Percentiles rank a stretch among this genome's conserved stretches.
Evolutionary conservation across 345 rosid species (phyloP).

Genomic region (Salix viminalis): DNA sequence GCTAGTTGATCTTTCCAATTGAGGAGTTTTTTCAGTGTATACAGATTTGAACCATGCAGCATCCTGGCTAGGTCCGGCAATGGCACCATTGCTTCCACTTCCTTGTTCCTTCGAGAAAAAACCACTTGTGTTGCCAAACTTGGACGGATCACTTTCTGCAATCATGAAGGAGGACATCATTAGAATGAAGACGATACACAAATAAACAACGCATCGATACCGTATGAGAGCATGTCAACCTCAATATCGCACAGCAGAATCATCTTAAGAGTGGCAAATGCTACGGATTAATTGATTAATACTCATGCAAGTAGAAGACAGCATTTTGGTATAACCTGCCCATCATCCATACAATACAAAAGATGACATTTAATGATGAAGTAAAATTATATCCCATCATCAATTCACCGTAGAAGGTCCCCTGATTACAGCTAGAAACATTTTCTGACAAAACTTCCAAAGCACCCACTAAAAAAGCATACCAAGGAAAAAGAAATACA

Average conservation of each 20-base stretch:
- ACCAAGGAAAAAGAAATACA: neutral
- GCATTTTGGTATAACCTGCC: neutral
- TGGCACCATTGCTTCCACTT: constrained; percentile 39
- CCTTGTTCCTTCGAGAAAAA: constrained; percentile 48
- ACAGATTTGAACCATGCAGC: constrained; percentile 50
- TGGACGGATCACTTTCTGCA: constrained; percentile 68
- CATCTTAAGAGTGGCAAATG: neutral
- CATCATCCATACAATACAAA: neutral
- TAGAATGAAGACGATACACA: neutral
- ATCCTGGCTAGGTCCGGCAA: constrained; percentile 55
- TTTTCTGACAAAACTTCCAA: neutral
- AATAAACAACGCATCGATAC: neutral
- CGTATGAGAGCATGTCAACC: neutral
- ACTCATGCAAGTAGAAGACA: neutral
- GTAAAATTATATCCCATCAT: neutral
- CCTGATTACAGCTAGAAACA: neutral
- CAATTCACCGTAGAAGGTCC: neutral
- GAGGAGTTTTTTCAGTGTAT: constrained; percentile 52
- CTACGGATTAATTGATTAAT: neutral
- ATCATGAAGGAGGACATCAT: constrained; percentile 10
- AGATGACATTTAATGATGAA: neutral
- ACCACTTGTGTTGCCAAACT: constrained; percentile 30
- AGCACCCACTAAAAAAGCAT: neutral
- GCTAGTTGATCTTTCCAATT: constrained; percentile 51
- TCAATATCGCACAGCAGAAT: neutral